phyloP scores from a whole-genome alignment of 805 yeast species.

The Yarrowia sp. region DNA sequence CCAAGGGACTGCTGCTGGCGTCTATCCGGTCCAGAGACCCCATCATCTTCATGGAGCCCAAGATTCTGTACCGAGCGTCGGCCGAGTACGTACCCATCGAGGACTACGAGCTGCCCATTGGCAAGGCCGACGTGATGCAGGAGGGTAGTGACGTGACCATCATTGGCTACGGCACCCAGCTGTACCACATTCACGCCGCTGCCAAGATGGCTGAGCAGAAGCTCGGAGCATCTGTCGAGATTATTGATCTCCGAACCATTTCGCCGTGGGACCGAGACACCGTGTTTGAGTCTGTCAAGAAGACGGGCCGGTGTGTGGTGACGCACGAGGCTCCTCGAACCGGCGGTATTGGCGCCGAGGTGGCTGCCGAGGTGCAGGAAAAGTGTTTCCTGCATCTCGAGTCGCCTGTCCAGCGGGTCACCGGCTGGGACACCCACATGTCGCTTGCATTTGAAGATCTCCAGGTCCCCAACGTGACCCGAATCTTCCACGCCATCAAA shows the following conservation, averaged over 20 bases:
- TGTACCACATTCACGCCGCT: slow-evolving; percentile 72
- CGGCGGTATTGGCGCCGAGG: slow-evolving; percentile 92
- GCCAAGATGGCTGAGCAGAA: slow-evolving; percentile 74
- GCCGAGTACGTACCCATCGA: slow-evolving; percentile 79
- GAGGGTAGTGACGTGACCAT: slow-evolving; percentile 80
- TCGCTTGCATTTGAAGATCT: slow-evolving; percentile 93
- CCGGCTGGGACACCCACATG: slow-evolving; percentile 97
- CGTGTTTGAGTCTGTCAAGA: slow-evolving; percentile 74
- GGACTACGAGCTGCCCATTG: slow-evolving; percentile 81
- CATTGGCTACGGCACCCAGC: slow-evolving; percentile 81
- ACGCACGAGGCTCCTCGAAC: slow-evolving; percentile 92
- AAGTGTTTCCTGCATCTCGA: slow-evolving; percentile 89
- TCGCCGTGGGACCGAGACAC: slow-evolving; percentile 87
- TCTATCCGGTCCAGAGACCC: slow-evolving; percentile 94
- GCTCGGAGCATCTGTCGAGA: slow-evolving; percentile 79
- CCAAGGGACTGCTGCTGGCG: slow-evolving; percentile 84
- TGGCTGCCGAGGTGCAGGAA: slow-evolving; percentile 91
- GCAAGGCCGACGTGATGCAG: slow-evolving; percentile 80
- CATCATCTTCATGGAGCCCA: slow-evolving; percentile 89
- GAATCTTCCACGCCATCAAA: slow-evolving; percentile 36
- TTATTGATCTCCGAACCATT: slow-evolving; percentile 83
- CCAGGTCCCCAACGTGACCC: slow-evolving; percentile 80
- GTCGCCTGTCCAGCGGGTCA: slow-evolving; percentile 90
- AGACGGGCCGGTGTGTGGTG: slow-evolving; percentile 78
- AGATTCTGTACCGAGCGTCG: slow-evolving; percentile 78